phyloP scores from a whole-genome alignment of 2,329 filamentous ascomycete species.

The Penicillium sp. region DNA sequence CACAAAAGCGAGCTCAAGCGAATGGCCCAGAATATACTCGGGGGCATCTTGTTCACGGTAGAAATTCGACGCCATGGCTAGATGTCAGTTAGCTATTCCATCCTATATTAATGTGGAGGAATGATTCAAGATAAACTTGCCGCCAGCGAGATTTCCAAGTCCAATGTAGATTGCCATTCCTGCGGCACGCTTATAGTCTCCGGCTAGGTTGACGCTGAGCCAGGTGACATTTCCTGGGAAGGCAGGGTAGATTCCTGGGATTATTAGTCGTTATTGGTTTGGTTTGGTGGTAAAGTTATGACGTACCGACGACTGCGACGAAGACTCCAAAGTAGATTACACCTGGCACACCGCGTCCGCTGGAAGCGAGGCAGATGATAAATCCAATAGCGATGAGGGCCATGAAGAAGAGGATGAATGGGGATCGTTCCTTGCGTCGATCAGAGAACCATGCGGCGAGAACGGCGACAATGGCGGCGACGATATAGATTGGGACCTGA shows the following conservation, averaged over 20 bases:
- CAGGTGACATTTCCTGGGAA: constrained; percentile 50
- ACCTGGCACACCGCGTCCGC: constrained; percentile 33
- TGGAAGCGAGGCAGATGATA: constrained; percentile 44
- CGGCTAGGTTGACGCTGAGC: constrained; percentile 54
- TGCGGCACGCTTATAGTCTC: constrained; percentile 51
- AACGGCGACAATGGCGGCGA: constrained; percentile 36
- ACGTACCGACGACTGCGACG: constrained; percentile 42
- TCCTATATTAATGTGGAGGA: no score
- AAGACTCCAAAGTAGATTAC: constrained; percentile 47
- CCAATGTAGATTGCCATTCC: constrained; percentile 62
- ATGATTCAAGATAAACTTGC: constrained; percentile 17
- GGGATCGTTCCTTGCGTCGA: constrained; percentile 47
- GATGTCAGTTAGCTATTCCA: not conserved
- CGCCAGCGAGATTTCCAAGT: constrained; percentile 49
- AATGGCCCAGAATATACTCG: constrained; percentile 48
- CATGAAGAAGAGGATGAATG: constrained; percentile 53
- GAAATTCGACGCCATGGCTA: constrained; percentile 66
- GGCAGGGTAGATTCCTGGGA: constrained; percentile 41
- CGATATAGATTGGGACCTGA: constrained; percentile 38
- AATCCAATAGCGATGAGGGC: constrained; percentile 53
- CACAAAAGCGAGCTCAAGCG: constrained; percentile 48
- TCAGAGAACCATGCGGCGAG: constrained; percentile 54
- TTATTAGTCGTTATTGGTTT: not conserved
- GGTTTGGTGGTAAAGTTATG: not conserved
- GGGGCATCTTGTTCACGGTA: constrained; percentile 52